Evolutionary conservation across 306 rosid species (phyloP), one percentile per base, ranked within the genome.

Genomic region (Malus fusca): DNA sequence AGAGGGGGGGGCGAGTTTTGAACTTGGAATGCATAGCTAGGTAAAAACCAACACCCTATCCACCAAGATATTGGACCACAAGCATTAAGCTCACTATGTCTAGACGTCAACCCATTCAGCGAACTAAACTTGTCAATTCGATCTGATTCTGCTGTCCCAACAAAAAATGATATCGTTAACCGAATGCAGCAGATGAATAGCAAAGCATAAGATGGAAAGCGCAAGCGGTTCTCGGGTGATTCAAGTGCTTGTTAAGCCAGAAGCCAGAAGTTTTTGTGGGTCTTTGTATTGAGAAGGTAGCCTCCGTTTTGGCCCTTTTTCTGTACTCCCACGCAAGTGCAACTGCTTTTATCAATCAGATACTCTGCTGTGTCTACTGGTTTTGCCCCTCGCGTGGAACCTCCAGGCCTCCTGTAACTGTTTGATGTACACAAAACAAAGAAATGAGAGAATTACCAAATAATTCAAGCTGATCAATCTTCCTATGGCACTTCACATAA

Each of bases 211-310:
- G 53, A 48, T 6, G 19, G 19, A 15, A 48, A 5, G 21, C 8
- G 8, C 53, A 48, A 15, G 53, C 4, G 53, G 19, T 48, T 48
- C 53, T 15, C 53, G 0, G 53, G 53, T 48, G 17, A 48, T 48
- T 48, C 53, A 6, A 48, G 53, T 48, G 21, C 53, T 61, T 75
- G 13, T 85, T 56, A 92, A 44, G 98, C 98, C 70, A 93, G 78
- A 70, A 93, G 96, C 98, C 98, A 93, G 91, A 93, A 93, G 76
- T 93, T 93, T 68, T 79, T 89, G 31, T 88, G 95, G 25, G 96
- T 90, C 87, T 88, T 93, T 21, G 96, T 83, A 66, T 87, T 90
- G 82, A 93, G 90, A 79, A 93, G 91, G 83, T 79, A 89, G 61
- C 98, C 98, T 67, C 85, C 96, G 72, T 84, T 89, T 73, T 92